A percentile compares a stretch with the other conserved stretches of the same genome.
These are phyloP conservation scores for Solanum chaucha DNA, from an alignment of 257 asterid species.

Conservation along the genomic window DNA sequence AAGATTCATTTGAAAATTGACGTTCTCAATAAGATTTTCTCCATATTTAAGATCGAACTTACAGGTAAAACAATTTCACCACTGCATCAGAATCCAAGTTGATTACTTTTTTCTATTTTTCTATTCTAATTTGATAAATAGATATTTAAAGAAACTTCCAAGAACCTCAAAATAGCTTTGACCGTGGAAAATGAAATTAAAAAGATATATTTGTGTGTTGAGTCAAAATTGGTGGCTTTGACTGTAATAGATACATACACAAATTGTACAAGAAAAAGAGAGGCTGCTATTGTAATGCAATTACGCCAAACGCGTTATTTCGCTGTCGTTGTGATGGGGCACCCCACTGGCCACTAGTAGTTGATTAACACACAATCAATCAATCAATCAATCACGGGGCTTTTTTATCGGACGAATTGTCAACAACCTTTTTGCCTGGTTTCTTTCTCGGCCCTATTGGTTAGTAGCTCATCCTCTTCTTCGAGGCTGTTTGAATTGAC, in stretches of 20 bases:
- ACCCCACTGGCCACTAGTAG: neutral
- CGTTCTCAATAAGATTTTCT: rapidly evolving
- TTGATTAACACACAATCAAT: neutral
- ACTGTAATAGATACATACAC: constrained; percentile 1
- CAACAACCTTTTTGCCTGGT: neutral
- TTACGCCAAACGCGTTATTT: constrained; percentile 15
- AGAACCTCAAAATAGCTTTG: constrained; percentile 7
- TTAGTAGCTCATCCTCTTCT: neutral
- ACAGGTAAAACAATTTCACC: too few relatives aligned
- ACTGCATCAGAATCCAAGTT: too few relatives aligned
- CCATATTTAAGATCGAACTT: rapidly evolving
- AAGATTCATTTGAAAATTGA: too few relatives aligned
- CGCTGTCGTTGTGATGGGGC: neutral
- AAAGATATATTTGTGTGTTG: neutral
- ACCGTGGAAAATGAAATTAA: constrained; percentile 7
- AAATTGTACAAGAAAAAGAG: neutral
- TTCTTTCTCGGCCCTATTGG: neutral
- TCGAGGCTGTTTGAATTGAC: too few relatives aligned
- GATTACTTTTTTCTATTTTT: neutral
- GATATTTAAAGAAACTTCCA: neutral
- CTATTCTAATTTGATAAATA: neutral
- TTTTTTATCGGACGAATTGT: neutral
- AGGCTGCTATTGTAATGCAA: neutral
- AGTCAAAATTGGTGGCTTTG: constrained; percentile 32
- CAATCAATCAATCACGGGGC: neutral